phyloP scores from a whole-genome alignment of 768 basidiomycete species.

The Macrolepiota albuminosa region DNA sequence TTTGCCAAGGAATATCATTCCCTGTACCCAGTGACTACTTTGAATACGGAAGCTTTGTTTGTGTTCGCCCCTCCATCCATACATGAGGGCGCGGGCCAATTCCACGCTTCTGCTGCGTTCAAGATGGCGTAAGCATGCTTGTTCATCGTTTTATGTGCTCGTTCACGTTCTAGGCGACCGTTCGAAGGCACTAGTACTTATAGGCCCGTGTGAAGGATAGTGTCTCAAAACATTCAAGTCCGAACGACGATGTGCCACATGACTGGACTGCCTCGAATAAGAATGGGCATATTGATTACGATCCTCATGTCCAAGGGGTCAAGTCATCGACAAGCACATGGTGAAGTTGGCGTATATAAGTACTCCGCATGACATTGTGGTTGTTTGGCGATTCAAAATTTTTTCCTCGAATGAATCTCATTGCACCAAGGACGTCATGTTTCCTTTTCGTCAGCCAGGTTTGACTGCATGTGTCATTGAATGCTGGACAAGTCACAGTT shows the following conservation, averaged over 20 bases:
- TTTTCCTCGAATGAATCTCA: not conserved
- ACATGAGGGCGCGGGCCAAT: conserved; percentile 15
- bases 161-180: not conserved
- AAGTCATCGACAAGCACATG: not conserved
- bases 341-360: not conserved
- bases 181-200: not conserved
- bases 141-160: conserved; percentile 3
- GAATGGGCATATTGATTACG: not conserved
- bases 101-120: conserved; percentile 14
- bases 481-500: not conserved
- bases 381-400: not conserved
- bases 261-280: not conserved
- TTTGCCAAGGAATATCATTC: no score
- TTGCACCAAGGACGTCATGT: not conserved
- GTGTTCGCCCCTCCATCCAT: conserved; percentile 8
- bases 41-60: conserved; percentile 8
- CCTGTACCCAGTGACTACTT: no score
- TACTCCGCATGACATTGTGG: not conserved
- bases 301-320: not conserved
- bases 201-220: not conserved
- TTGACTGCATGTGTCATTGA: not conserved
- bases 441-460: not conserved
- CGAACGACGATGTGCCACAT: not conserved
- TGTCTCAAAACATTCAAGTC: not conserved
- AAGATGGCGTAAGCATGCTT: conserved; percentile 17